Conservation (phyloP, 495 filamentous ascomycete genomes). For the Penicillium desertorum region DNA sequence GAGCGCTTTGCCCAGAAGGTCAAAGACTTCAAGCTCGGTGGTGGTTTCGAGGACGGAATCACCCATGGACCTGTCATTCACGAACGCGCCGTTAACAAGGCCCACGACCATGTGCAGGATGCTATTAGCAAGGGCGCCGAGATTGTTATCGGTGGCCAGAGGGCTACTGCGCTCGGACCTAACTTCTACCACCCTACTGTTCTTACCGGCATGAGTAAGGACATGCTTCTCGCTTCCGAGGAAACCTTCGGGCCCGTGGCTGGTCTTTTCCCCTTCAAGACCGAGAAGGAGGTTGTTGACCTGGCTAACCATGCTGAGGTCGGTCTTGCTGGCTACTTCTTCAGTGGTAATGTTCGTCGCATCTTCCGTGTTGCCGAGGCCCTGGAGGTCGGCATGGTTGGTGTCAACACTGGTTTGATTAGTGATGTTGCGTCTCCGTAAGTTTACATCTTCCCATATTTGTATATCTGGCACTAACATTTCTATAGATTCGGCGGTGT, state of each 20-base stretch:
- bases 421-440: constrained; percentile 74
- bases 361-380: constrained; percentile 77
- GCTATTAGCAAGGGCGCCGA: constrained; percentile 72
- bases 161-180: constrained; percentile 59
- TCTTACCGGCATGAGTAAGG: constrained; percentile 72
- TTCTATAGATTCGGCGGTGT: constrained; percentile 75
- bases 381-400: constrained; percentile 89
- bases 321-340: constrained; percentile 86
- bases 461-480: constrained; percentile 21
- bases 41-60: constrained; percentile 65
- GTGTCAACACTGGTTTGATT: constrained; percentile 80
- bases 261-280: constrained; percentile 77
- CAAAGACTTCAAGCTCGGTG: constrained; percentile 72
- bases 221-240: constrained; percentile 75
- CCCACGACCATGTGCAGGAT: constrained; percentile 73
- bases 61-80: constrained; percentile 88
- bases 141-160: constrained; percentile 68
- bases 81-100: constrained; percentile 70
- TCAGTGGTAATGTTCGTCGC: constrained; percentile 68
- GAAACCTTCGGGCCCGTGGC: constrained; percentile 90
- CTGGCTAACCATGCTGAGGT: constrained; percentile 76
- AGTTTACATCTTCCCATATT: constrained; percentile 22
- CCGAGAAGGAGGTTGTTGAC: constrained; percentile 78
- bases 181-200: constrained; percentile 87
- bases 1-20: constrained; percentile 71